Conservation (phyloP, 352 stramenopile genomes). For the Globisporangium viniferum region DNA sequence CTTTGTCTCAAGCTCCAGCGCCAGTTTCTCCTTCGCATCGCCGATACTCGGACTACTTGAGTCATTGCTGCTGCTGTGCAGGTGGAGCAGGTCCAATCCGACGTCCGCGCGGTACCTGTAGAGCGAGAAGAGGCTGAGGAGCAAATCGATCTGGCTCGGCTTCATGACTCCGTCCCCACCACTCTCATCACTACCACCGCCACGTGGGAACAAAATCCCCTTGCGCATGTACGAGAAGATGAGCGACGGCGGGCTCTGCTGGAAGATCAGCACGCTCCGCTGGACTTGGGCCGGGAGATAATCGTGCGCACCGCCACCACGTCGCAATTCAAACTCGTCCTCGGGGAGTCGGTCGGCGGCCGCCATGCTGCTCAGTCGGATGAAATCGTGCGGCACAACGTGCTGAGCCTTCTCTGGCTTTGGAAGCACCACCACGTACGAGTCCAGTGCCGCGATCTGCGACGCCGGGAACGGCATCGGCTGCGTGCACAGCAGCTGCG, state of each 20-base stretch:
- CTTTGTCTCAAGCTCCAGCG: constrained; percentile 67
- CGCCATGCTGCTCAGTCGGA: constrained; percentile 39
- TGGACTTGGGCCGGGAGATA: constrained; percentile 7
- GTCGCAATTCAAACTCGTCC: constrained; percentile 57
- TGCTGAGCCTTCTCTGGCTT: constrained; percentile 12
- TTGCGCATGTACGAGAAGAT: constrained; percentile 64
- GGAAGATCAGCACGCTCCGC: constrained; percentile 56
- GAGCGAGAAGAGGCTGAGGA: constrained; percentile 79
- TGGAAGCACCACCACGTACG: constrained; percentile 70
- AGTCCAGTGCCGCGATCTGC: constrained; percentile 70
- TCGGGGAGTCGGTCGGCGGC: constrained; percentile 47
- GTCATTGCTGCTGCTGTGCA: constrained; percentile 7
- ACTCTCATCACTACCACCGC: neutral
- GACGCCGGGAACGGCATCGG: constrained; percentile 53
- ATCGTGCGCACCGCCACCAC: neutral
- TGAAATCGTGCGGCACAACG: constrained; percentile 25
- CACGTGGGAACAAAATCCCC: constrained; percentile 22
- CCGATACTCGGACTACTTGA: neutral
- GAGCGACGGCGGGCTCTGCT: constrained; percentile 73
- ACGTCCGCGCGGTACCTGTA: constrained; percentile 86
- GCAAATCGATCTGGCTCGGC: constrained; percentile 64
- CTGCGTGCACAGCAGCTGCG: constrained; percentile 64
- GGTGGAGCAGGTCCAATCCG: constrained; percentile 43
- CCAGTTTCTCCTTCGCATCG: constrained; percentile 46
- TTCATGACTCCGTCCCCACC: constrained; percentile 20